Base-by-base conservation (phyloP, 108 stramenopile genomes). In the Cyclotella baltica region DNA sequence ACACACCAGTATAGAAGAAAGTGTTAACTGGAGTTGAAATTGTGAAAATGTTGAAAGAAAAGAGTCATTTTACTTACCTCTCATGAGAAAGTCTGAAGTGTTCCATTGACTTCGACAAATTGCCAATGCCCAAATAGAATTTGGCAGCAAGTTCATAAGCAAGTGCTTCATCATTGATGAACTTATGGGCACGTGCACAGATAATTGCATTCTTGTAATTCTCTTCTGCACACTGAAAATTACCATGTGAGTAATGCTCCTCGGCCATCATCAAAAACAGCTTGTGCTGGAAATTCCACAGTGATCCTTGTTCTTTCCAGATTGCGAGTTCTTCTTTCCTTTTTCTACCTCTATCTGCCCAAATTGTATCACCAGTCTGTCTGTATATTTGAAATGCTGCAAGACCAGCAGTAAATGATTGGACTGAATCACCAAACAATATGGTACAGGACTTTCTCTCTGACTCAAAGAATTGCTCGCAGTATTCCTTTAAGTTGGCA, bases 261-360 rank as follows among this genome's bases (percentile, higher is more conserved):
- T 80, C 78, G 0, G 78, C 78, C n/a, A 58, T 34, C 4, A 80
- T 15, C 0, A 80, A 38, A 5, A 25, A 31, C 5, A 62, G 23
- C 23, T 74, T 73, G 46, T 80, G 72, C 27, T 65, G 35, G 40
- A 80, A 80, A 37, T 80, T 80, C 55, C 64, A 64, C 27, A n/a
- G n/a, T n/a, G 16, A 11, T 33, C 47, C 38, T 13, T 22, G 19
- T 20, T 51, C 33, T 4, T 36, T 52, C 73, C 63, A 75, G 0
- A 11, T 9, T 31, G 3, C 15, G 52, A 75, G 22, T 11, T 28
- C 50, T 25, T 27, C 35, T 27, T 55, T 72, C 27, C 28, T 23
- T 59, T 29, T 38, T n/a, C 40, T 28, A 16, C n/a, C 57, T 40
- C 51, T 27, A 28, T 22, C 30, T 16, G 11, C n/a, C 36, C 58